Evolutionary conservation across 371 early-diverging fungal genomes (phyloP), one percentile per base, ranked within the genome.

Genomic region (Coemansia sp.): DNA sequence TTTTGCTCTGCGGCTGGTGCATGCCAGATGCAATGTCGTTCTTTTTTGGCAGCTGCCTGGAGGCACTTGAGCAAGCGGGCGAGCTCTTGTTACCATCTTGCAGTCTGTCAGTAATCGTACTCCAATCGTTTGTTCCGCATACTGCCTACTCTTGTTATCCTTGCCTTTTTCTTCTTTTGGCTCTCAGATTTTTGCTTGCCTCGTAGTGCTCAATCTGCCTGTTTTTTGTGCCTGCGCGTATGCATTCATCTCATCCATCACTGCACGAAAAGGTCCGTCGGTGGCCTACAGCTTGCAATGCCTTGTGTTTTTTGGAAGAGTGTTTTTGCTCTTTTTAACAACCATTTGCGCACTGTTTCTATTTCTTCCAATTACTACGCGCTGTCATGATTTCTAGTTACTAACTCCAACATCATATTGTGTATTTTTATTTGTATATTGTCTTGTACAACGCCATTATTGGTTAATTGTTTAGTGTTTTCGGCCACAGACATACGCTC

Each of bases 201-300:
- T 56, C 18, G 18, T 8, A 18, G 50, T 18, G 50, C 50, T n/a
- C 20, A 48, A 18, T 48, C 18, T 48, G 44, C 16, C 44, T 44
- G 44, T 52, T 25, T 21, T 12, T 16, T 37, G 26, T n/a, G 58
- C 25, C 20, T 59, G 59, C 42, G 40, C 23, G 40, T n/a, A 25
- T 54, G 54, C 58, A 40, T 58, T n/a, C 39, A 37, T 57, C 16
- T 21, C 40, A 58, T 58, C 58, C 58, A 58, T 57, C 33, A 39
- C 33, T 39, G 40, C 47, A 44, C 25, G n/a, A 56, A 28, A 23
- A 26, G 37, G 51, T 21, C 18, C 18, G 20, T 9, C n/a, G 12
- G n/a, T 44, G 44, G 6, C 44, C 44, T 44, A 16, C 44, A 44
- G n/a, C 44, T 44, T 44, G 6, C 44, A n/a, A 44, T 16, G n/a